Percentiles rank a stretch among this genome's conserved stretches.
phyloP scores from a whole-genome alignment of 768 basidiomycete species.

The Multifurca ochricompacta region DNA sequence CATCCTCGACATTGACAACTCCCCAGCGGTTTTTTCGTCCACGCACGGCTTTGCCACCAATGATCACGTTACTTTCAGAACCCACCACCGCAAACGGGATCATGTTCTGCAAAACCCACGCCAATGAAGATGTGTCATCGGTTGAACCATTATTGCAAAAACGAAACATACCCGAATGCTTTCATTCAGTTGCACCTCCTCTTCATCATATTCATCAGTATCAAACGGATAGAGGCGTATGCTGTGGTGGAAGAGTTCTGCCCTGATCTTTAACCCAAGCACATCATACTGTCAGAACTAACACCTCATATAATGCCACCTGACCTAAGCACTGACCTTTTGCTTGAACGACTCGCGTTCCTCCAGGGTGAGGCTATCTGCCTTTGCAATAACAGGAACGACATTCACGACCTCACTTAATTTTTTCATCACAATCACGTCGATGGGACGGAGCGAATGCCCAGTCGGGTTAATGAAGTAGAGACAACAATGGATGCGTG shows the following conservation, averaged over 20 bases:
- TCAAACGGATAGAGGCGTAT: slow-evolving; percentile 97
- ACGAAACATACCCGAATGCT: slow-evolving; percentile 64
- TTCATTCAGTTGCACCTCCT: slow-evolving; percentile 86
- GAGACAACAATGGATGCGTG: slow-evolving; percentile 94
- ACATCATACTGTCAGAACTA: background rate
- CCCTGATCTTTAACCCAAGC: slow-evolving; percentile 62
- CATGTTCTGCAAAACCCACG: slow-evolving; percentile 54
- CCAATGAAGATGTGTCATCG: background rate
- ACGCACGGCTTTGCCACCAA: slow-evolving; percentile 91
- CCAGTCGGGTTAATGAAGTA: slow-evolving; percentile 99
- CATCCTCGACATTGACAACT: slow-evolving; percentile 95
- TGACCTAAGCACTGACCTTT: slow-evolving; percentile 47
- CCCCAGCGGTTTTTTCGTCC: slow-evolving; percentile 98
- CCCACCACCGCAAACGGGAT: slow-evolving; percentile 97
- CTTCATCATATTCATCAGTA: slow-evolving; percentile 90
- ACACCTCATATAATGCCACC: slow-evolving; percentile 10
- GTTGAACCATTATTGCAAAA: background rate
- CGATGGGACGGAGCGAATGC: slow-evolving; percentile 91
- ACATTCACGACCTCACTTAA: slow-evolving; percentile 98
- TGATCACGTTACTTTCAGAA: slow-evolving; percentile 92
- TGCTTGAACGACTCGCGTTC: slow-evolving; percentile 91
- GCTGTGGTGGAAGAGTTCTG: slow-evolving; percentile 83
- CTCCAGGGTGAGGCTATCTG: slow-evolving; percentile 87
- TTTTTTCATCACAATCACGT: slow-evolving; percentile 99
- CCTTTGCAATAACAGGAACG: slow-evolving; percentile 98